Evolutionary conservation across 108 stramenopile genomes (phyloP).

Genomic region (Aurantiochytrium sp.): DNA sequence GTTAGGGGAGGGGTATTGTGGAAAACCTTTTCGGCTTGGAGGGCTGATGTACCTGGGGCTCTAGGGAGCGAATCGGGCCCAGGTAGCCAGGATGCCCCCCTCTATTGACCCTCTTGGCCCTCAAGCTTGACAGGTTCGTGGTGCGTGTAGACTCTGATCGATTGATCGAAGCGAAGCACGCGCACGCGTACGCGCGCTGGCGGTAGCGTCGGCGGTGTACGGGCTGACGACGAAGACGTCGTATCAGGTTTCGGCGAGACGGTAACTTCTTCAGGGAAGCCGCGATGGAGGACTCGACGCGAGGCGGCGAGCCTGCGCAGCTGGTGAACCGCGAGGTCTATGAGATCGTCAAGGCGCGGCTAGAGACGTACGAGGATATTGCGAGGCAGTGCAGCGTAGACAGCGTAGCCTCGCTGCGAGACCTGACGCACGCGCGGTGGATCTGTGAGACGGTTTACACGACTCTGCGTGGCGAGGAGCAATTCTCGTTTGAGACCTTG

Average conservation of each 20-base stretch:
- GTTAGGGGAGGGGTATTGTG: no score
- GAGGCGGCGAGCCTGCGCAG: neutral
- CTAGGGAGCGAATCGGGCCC: no score
- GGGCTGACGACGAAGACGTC: no score
- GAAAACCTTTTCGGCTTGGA: no score
- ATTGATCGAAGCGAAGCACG: no score
- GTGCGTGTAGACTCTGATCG: no score
- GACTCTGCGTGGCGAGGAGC: neutral
- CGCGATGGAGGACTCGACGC: neutral
- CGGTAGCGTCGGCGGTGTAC: no score
- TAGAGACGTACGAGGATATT: neutral
- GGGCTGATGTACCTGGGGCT: no score
- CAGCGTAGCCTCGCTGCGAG: neutral
- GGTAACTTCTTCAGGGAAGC: neutral
- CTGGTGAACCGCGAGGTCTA: neutral
- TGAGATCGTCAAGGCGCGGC: neutral
- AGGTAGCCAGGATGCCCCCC: no score
- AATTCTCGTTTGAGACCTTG: neutral
- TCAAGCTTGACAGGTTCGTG: no score
- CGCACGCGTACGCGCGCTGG: no score
- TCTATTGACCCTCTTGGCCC: no score
- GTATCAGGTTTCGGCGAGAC: neutral
- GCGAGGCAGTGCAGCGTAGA: neutral
- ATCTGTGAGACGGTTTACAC: neutral
- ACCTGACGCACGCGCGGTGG: neutral